phyloP scores from a whole-genome alignment of 768 basidiomycete genomes.

The Leccinum pellstonianum region DNA sequence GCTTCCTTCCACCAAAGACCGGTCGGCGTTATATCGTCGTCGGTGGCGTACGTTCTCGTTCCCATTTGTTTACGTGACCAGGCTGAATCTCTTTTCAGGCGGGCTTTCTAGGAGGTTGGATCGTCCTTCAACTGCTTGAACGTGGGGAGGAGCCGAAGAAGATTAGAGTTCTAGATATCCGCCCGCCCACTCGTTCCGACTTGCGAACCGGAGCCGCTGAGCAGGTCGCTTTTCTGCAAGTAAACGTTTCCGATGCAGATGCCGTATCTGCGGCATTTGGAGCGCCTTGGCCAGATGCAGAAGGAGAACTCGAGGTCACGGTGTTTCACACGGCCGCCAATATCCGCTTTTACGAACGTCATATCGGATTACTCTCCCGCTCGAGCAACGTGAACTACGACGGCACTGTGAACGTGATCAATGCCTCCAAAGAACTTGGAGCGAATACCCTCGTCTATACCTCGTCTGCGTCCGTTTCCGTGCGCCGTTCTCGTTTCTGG shows the following conservation, averaged over 20 bases:
- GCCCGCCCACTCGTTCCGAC: constrained; percentile 56
- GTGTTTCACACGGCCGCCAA: constrained; percentile 77
- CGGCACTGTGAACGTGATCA: constrained; percentile 67
- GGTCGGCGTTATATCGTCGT: constrained; percentile 74
- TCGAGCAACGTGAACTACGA: constrained; percentile 64
- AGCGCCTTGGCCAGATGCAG: constrained; percentile 55
- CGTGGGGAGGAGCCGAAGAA: constrained; percentile 67
- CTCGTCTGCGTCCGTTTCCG: constrained; percentile 65
- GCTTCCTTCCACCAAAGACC: constrained; percentile 63
- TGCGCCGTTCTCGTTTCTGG: constrained; percentile 58
- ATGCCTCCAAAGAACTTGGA: constrained; percentile 53
- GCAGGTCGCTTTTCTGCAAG: constrained; percentile 55
- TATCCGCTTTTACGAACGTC: constrained; percentile 76
- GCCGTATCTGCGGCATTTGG: constrained; percentile 61
- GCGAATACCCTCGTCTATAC: constrained; percentile 65
- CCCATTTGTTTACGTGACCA: background rate
- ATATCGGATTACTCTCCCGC: constrained; percentile 44
- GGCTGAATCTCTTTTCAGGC: constrained; percentile 39
- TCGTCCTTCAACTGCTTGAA: constrained; percentile 62
- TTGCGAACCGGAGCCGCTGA: constrained; percentile 50
- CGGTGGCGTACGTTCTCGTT: constrained; percentile 56
- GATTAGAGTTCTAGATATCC: constrained; percentile 69
- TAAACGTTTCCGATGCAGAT: constrained; percentile 53
- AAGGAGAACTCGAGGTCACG: constrained; percentile 41
- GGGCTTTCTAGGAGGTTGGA: constrained; percentile 79